Evolutionary conservation across 164 flowering plant genomes (phyloP).

Genomic region (Sextonia rubra): DNA sequence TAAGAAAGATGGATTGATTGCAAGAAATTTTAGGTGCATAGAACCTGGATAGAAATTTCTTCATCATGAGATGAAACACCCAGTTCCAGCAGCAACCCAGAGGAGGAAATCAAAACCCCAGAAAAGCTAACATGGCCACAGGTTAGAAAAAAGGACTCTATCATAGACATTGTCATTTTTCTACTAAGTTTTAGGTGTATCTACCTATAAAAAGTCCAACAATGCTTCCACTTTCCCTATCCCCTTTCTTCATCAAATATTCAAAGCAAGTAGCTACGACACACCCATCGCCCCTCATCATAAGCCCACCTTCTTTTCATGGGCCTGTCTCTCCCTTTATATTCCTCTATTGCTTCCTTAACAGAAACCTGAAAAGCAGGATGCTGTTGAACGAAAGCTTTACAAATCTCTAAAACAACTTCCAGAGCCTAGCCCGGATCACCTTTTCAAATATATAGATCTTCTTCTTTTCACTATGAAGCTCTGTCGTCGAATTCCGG

Average conservation of each 20-base stretch:
- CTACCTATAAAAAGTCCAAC: conserved; percentile 16
- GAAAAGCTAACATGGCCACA: background rate
- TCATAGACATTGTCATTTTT: background rate
- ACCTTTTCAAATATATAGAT: background rate
- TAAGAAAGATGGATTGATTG: background rate
- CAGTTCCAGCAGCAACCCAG: background rate
- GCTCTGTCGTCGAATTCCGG: conserved; percentile 42
- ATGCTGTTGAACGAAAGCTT: conserved; percentile 28
- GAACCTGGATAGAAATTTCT: background rate
- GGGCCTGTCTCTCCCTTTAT: conserved; percentile 2
- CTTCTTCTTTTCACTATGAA: conserved; percentile 6
- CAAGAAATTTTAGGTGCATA: background rate
- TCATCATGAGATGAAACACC: background rate
- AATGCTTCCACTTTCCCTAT: conserved; percentile 6
- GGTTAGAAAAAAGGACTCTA: background rate
- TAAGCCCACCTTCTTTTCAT: conserved; percentile 19
- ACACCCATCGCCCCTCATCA: conserved; percentile 22
- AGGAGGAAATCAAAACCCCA: conserved; percentile 15
- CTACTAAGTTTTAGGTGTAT: background rate
- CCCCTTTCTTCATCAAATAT: conserved; percentile 1
- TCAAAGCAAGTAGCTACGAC: conserved; percentile 5
- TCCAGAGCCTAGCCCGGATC: conserved; percentile 5
- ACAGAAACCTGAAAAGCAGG: conserved; percentile 46
- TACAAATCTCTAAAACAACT: conserved; percentile 15
- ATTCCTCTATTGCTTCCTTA: conserved; percentile 12